Evolutionary conservation across 257 asterid species (phyloP).

Genomic region (Solanum dulcamara): DNA sequence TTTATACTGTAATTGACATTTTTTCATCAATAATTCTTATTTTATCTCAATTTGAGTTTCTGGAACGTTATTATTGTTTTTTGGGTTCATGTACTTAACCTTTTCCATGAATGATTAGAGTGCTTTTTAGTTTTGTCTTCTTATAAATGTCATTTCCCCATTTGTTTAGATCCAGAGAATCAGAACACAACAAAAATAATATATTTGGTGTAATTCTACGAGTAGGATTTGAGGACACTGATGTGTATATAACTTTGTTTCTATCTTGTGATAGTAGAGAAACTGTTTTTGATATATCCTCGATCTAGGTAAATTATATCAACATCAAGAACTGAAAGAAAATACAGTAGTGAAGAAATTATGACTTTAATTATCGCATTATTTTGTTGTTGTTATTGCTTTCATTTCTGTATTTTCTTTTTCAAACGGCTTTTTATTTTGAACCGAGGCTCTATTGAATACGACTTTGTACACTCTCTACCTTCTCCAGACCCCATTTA

Average conservation of each 20-base stretch:
- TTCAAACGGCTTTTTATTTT: not conserved
- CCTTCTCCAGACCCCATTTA: too few species aligned
- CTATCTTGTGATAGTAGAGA: not conserved
- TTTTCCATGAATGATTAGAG: not conserved
- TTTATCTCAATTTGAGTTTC: not conserved
- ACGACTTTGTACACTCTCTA: too few species aligned
- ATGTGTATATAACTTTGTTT: rapidly evolving
- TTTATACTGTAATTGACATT: not conserved
- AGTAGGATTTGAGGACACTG: too few species aligned
- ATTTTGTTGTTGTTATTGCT: not conserved
- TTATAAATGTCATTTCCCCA: not conserved
- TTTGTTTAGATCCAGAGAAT: not conserved
- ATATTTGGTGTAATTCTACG: too few species aligned
- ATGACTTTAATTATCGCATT: not conserved
- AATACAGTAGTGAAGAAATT: not conserved
- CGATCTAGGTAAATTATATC: not conserved
- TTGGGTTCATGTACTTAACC: not conserved
- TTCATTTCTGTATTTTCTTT: not conserved
- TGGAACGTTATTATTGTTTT: not conserved
- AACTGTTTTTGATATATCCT: not conserved
- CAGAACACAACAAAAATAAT: not conserved
- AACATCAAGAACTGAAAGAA: not conserved
- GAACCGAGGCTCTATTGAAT: not conserved
- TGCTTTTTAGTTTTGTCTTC: not conserved
- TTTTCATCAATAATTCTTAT: not conserved